A percentile compares a stretch with the other conserved stretches of the same genome.
Evolutionary conservation across 345 rosid species (phyloP).

Genomic region (Durio zibethinus): DNA sequence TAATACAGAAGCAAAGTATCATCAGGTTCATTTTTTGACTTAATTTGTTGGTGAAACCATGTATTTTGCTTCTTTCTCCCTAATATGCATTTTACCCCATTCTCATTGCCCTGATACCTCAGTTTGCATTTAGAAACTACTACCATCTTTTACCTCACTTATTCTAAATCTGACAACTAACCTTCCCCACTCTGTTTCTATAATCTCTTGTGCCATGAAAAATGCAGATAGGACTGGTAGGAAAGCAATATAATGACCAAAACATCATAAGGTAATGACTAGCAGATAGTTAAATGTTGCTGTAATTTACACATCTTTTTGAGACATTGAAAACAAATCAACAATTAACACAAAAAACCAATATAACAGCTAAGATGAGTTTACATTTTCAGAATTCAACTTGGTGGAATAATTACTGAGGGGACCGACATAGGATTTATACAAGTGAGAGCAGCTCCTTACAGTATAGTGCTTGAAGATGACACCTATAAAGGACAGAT

Average conservation of each 20-base stretch:
- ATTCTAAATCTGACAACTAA: background rate
- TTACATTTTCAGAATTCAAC: constrained; percentile 42
- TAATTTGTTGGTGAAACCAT: constrained; percentile 25
- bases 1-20: constrained; percentile 63
- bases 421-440: constrained; percentile 51
- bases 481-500: constrained; percentile 64
- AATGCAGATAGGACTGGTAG: background rate
- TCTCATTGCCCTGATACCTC: background rate
- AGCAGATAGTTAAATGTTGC: background rate
- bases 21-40: constrained; percentile 42
- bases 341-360: background rate
- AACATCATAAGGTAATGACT: background rate
- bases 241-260: background rate
- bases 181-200: background rate
- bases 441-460: constrained; percentile 57
- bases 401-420: constrained; percentile 67
- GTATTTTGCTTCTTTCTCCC: background rate
- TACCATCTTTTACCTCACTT: too few species aligned
- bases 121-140: background rate
- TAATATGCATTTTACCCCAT: background rate
- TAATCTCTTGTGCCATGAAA: background rate
- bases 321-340: background rate
- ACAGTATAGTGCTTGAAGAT: constrained; percentile 75
- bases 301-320: background rate
- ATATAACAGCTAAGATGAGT: background rate